Evolutionary conservation across 805 yeast genomes (phyloP).

Genomic region (Metschnikowia picachoensis): DNA sequence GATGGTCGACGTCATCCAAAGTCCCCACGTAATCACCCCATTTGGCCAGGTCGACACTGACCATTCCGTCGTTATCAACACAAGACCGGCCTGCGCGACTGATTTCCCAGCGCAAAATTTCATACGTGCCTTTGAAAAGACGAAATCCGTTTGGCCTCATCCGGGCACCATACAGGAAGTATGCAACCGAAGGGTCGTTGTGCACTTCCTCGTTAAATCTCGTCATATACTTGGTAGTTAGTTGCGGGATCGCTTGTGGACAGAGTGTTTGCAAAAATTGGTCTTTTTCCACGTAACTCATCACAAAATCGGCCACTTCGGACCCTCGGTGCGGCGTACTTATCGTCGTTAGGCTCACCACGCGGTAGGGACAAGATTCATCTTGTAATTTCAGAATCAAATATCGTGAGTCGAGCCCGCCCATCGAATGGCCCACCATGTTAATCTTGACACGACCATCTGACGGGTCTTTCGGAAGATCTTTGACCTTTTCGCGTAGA

Average conservation of each 20-base stretch:
- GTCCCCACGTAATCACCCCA: constrained; percentile 89
- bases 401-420: constrained; percentile 83
- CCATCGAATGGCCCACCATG: constrained; percentile 89
- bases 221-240: constrained; percentile 54
- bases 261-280: constrained; percentile 17
- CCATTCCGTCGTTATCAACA: constrained; percentile 81
- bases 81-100: constrained; percentile 22
- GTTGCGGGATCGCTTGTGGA: constrained; percentile 50
- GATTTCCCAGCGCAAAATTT: constrained; percentile 41
- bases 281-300: constrained; percentile 28
- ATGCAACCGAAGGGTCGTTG: constrained; percentile 60
- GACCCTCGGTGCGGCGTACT: constrained; percentile 90
- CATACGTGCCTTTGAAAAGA: constrained; percentile 63
- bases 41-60: constrained; percentile 67
- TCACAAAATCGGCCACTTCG: constrained; percentile 70
- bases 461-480: constrained; percentile 13
- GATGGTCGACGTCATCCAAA: constrained; percentile 72
- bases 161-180: constrained; percentile 81
- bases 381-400: constrained; percentile 52
- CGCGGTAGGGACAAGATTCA: constrained; percentile 42
- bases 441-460: constrained; percentile 51
- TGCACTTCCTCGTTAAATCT: constrained; percentile 50
- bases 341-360: constrained; percentile 75
- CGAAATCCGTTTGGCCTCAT: constrained; percentile 61
- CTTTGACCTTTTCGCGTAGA: constrained; percentile 34